Evolutionary conservation across 1,139 yeast species (phyloP).

Genomic region (Saccharomyces hybrid): DNA sequence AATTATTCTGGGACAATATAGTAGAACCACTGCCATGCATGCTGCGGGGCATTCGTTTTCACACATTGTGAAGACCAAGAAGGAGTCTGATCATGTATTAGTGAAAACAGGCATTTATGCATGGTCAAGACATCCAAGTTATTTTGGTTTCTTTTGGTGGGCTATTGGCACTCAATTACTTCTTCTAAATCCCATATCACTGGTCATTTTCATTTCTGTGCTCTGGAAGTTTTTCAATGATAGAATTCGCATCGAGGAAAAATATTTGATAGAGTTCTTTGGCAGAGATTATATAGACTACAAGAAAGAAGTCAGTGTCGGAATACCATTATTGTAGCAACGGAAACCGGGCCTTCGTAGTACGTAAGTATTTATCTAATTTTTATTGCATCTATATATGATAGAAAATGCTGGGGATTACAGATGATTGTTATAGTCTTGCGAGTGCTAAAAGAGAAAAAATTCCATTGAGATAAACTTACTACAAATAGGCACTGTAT

Average conservation of each 20-base stretch:
- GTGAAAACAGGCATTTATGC: constrained; percentile 70
- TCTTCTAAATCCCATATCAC: constrained; percentile 54
- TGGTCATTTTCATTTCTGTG: constrained; percentile 40
- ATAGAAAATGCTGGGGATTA: background rate
- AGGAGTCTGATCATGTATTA: constrained; percentile 49
- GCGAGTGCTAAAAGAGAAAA: background rate
- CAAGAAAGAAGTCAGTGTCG: constrained; percentile 41
- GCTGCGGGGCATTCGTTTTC: constrained; percentile 83
- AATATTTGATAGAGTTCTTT: constrained; percentile 55
- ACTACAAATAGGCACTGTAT: background rate
- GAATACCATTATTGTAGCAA: constrained; percentile 55
- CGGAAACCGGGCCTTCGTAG: background rate
- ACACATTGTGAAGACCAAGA: constrained; percentile 59
- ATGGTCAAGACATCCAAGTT: constrained; percentile 75
- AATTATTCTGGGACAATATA: constrained; percentile 52
- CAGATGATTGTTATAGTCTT: background rate
- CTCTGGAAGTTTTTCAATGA: constrained; percentile 61
- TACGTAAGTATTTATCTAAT: background rate
- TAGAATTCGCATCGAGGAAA: constrained; percentile 68
- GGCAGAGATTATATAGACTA: constrained; percentile 56
- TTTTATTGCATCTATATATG: background rate
- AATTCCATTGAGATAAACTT: no score
- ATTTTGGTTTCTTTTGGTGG: constrained; percentile 91
- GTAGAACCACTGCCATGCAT: constrained; percentile 73
- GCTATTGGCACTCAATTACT: constrained; percentile 76